These are phyloP conservation scores for Phytophthora boehmeriae DNA, from an alignment of 352 stramenopile species.

Conservation along the genomic window DNA sequence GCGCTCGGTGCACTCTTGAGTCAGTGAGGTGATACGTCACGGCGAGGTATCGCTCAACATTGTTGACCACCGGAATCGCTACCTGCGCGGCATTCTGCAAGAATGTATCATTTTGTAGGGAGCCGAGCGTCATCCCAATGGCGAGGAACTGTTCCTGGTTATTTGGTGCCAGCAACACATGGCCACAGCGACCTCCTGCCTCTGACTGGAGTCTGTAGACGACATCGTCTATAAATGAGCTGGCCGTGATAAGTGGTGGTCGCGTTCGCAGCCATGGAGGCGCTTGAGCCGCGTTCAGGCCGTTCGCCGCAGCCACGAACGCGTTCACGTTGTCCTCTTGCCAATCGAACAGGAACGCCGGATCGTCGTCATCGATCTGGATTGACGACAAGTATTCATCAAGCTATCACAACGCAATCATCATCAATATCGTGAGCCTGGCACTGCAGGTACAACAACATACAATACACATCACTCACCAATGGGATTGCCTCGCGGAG, in stretches of 20 bases:
- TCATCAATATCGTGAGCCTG: constrained; percentile 17
- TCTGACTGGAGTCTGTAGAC: constrained; percentile 9
- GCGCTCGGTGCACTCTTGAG: constrained; percentile 11
- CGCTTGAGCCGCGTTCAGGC: constrained; percentile 5
- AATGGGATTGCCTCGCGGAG: constrained; percentile 24
- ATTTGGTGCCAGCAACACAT: constrained; percentile 22
- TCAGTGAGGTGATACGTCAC: constrained; percentile 22
- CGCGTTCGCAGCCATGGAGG: constrained; percentile 16
- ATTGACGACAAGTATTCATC: constrained; percentile 22
- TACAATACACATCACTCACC: constrained; percentile 20
- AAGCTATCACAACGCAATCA: constrained; percentile 12
- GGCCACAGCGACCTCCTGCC: constrained; percentile 18
- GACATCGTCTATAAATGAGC: constrained; percentile 18
- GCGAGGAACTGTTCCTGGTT: constrained; percentile 4
- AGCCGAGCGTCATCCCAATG: constrained; percentile 9
- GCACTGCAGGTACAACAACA: constrained; percentile 2
- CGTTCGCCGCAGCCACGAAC: constrained; percentile 23
- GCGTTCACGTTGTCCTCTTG: constrained; percentile 20
- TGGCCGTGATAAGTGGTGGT: constrained; percentile 19
- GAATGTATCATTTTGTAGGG: constrained; percentile 18
- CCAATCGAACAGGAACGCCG: constrained; percentile 21
- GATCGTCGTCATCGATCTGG: constrained; percentile 27
- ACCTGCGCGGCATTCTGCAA: constrained; percentile 18
- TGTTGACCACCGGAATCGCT: constrained; percentile 17
- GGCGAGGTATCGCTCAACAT: constrained; percentile 21